A percentile compares a stretch with the other conserved stretches of the same genome.
Conservation (phyloP, 1,284 basidiomycete genomes). For the Kwoniella shivajii region DNA sequence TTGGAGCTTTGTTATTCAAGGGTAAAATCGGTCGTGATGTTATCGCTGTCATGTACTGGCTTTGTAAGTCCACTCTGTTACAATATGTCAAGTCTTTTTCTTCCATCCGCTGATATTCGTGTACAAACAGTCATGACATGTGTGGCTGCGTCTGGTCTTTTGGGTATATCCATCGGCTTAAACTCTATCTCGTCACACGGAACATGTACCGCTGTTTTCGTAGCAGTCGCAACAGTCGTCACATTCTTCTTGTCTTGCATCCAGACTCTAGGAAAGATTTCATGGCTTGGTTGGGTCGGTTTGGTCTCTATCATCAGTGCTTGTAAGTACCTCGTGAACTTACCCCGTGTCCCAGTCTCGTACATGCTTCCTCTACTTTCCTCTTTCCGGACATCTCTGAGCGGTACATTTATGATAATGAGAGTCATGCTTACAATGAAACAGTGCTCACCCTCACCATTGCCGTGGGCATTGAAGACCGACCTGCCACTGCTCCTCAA, state of each 20-base stretch:
- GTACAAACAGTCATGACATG: slow-evolving; percentile 24
- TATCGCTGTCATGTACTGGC: slow-evolving; percentile 30
- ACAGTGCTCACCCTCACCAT: slow-evolving; percentile 42
- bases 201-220: slow-evolving; percentile 41
- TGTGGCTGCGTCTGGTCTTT: slow-evolving; percentile 32
- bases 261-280: slow-evolving; percentile 36
- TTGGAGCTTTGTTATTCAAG: slow-evolving; percentile 22
- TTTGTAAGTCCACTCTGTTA: slow-evolving; percentile 1
- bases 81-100: background rate
- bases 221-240: slow-evolving; percentile 32
- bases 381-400: slow-evolving; percentile 33
- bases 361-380: slow-evolving; percentile 28
- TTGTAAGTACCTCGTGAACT: slow-evolving; percentile 6
- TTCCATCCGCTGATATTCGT: background rate
- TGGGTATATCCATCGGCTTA: slow-evolving; percentile 34
- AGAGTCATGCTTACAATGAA: no score
- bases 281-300: slow-evolving; percentile 41
- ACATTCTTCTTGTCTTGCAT: slow-evolving; percentile 36
- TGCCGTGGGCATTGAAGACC: slow-evolving; percentile 43
- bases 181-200: slow-evolving; percentile 41
- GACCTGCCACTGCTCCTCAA: slow-evolving; percentile 47
- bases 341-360: no score
- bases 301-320: slow-evolving; percentile 29
- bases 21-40: slow-evolving; percentile 32
- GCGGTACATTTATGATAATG: no score